Evolutionary conservation across 2,329 filamentous ascomycete species (phyloP).

Genomic region (Pseudogymnoascus sp.): DNA sequence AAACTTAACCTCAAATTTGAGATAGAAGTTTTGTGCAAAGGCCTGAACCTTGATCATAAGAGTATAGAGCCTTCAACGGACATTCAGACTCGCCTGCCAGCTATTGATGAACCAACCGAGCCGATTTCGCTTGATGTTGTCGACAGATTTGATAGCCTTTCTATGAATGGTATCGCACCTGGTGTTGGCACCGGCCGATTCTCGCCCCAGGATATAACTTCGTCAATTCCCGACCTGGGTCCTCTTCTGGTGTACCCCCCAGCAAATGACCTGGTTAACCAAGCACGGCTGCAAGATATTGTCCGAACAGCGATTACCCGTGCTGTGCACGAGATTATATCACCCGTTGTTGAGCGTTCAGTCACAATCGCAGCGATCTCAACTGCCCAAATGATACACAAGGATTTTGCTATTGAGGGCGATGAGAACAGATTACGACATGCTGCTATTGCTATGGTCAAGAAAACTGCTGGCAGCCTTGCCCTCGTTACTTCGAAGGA

Average conservation of each 20-base stretch:
- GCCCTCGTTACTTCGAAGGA: constrained; percentile 98
- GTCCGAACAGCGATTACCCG: constrained; percentile 80
- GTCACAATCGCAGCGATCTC: constrained; percentile 97
- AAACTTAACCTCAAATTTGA: constrained; percentile 98
- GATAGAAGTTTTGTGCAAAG: constrained; percentile 94
- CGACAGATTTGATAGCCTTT: constrained; percentile 76
- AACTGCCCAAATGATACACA: constrained; percentile 88
- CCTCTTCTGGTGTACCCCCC: constrained; percentile 74
- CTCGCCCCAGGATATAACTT: constrained; percentile 68
- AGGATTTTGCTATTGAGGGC: constrained; percentile 90
- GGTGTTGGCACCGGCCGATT: constrained; percentile 63
- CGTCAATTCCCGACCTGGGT: constrained; percentile 76
- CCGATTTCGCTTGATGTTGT: constrained; percentile 55
- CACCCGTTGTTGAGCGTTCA: constrained; percentile 92
- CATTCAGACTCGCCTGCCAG: constrained; percentile 65
- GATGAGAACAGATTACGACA: constrained; percentile 81
- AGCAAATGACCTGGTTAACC: constrained; percentile 67
- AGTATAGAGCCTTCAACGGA: constrained; percentile 79
- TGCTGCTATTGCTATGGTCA: constrained; percentile 88
- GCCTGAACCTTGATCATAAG: constrained; percentile 85
- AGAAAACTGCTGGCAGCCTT: constrained; percentile 85
- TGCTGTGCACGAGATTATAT: constrained; percentile 92
- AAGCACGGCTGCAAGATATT: constrained; percentile 62
- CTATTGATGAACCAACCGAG: constrained; percentile 52
- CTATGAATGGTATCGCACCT: constrained; percentile 60